Percentiles rank a stretch among this genome's conserved stretches.
phyloP scores from a whole-genome alignment of 108 stramenopile species.

The Conticribra weissflogii region DNA sequence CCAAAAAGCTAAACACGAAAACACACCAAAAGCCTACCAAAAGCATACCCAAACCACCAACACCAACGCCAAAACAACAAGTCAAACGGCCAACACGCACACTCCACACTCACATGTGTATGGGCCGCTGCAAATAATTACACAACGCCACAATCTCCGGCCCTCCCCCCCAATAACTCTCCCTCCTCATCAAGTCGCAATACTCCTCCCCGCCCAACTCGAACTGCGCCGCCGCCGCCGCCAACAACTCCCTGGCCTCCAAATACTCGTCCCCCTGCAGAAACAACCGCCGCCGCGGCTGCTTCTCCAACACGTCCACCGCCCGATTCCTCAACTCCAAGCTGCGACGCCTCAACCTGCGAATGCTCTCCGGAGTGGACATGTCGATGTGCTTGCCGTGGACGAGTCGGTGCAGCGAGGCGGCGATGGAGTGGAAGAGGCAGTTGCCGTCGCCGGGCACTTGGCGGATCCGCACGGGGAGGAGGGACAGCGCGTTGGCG shows the following conservation, averaged over 20 bases:
- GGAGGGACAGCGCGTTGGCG: slow-evolving; percentile 3
- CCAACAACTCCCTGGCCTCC: slow-evolving; percentile 70
- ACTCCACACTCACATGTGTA: slow-evolving; percentile 97
- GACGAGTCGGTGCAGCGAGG: slow-evolving; percentile 37
- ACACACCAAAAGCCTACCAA: too few species aligned
- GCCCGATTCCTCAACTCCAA: slow-evolving; percentile 38
- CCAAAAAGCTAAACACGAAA: too few species aligned
- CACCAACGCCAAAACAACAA: too few species aligned
- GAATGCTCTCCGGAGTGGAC: slow-evolving; percentile 17
- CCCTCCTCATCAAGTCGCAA: slow-evolving; percentile 87
- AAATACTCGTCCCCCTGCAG: slow-evolving; percentile 86
- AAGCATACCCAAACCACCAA: too few species aligned
- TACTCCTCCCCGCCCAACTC: slow-evolving; percentile 81
- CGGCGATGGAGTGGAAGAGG: slow-evolving; percentile 78
- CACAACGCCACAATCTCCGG: slow-evolving; percentile 95
- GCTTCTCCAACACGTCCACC: slow-evolving; percentile 48
- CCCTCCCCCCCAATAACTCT: slow-evolving; percentile 96
- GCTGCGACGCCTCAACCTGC: slow-evolving; percentile 21
- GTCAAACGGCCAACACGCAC: too few species aligned
- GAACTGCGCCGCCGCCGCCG: slow-evolving; percentile 83
- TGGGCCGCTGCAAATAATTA: slow-evolving; percentile 90
- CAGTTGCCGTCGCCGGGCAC: slow-evolving; percentile 95
- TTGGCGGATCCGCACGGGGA: slow-evolving; percentile 73
- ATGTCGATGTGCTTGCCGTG: slow-evolving; percentile 69
- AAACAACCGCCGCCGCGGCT: slow-evolving; percentile 64